Base-by-base conservation (phyloP, 148 eudicot species). In the Fagopyrum esculentum region DNA sequence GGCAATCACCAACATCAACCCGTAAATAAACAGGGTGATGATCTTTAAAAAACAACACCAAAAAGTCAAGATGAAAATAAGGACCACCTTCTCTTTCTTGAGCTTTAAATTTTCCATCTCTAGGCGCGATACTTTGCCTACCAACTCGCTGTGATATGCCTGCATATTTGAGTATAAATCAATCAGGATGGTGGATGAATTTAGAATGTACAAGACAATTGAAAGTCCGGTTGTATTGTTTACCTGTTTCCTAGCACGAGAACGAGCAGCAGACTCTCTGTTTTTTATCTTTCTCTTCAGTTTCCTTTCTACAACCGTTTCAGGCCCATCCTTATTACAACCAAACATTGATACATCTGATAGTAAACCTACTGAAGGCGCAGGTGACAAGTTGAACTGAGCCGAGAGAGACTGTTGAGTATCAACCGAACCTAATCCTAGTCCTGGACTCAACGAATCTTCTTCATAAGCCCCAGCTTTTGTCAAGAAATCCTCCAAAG, bases 211-310 rank as follows among this genome's bases (percentile, higher is more conserved):
- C 55, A 50, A 3, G 5, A 29, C 40, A 1, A 10, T 9, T 16
- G 70, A 0, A 49, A 48, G 4, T 57, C 19, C 6, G 61, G 9
- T 35, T 13, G 63, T 10, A 51, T 0, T 4, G 43, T 57, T 30
- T 72, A 77, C 97, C 94, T 88, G 97, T 72, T 92, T 92, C 78
- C 92, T 88, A 29, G 97, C 97, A 76, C 97, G 88, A 50, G 97
- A 92, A 29, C 94, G 90, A 45, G 95, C 95, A 82, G 97, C 97
- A 71, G 97, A 92, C 75, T 92, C 97, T 81, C 97, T 83, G 64
- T 92, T 92, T 79, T 88, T 90, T 43, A 92, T 88, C 76, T 92
- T 92, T 78, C 95, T 81, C 77, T 76, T 90, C 46, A 92, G 77
- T 74, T 86, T 87, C 87, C 90, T 88, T 60, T 92, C 97, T 26